These are phyloP conservation scores for Melanopsichium pennsylvanicum DNA, from an alignment of 1,284 basidiomycete genomes.

Conservation along the genomic window DNA sequence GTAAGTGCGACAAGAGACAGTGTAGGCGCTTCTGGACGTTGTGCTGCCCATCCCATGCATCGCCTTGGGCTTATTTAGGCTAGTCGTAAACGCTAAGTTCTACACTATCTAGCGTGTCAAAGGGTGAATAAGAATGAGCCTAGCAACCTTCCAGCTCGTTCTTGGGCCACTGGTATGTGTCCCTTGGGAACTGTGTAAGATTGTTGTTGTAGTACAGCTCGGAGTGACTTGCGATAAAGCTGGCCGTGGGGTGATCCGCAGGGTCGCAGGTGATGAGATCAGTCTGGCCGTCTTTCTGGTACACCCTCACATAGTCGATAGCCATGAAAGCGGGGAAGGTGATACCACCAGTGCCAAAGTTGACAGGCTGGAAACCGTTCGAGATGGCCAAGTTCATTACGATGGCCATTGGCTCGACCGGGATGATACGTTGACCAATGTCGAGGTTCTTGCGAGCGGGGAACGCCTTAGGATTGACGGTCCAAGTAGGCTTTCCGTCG, in stretches of 20 bases:
- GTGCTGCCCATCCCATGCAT: too few relatives aligned
- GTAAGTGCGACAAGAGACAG: too few relatives aligned
- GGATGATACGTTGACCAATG: conserved; percentile 55
- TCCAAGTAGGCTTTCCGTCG: conserved; percentile 62
- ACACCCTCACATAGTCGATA: conserved; percentile 59
- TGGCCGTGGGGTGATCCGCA: conserved; percentile 55
- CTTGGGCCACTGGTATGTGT: conserved; percentile 52
- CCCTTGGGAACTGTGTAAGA: conserved; percentile 48
- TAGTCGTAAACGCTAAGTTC: too few relatives aligned
- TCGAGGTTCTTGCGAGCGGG: conserved; percentile 30
- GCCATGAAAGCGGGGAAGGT: conserved; percentile 53
- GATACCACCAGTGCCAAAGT: conserved; percentile 43
- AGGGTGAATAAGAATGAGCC: too few relatives aligned
- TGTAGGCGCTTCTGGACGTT: too few relatives aligned
- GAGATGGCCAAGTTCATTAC: conserved; percentile 62
- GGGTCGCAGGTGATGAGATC: conserved; percentile 55
- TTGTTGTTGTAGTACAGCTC: conserved; percentile 63
- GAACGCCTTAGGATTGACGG: conserved; percentile 47
- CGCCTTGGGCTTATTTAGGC: too few relatives aligned
- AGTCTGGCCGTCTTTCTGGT: conserved; percentile 55
- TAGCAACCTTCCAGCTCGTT: conserved; percentile 54
- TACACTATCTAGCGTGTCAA: too few relatives aligned
- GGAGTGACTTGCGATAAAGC: conserved; percentile 58
- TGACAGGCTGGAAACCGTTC: conserved; percentile 56
- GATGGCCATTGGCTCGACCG: conserved; percentile 62